Base-by-base conservation (phyloP, 306 rosid species). In the Carpinus fangiana region DNA sequence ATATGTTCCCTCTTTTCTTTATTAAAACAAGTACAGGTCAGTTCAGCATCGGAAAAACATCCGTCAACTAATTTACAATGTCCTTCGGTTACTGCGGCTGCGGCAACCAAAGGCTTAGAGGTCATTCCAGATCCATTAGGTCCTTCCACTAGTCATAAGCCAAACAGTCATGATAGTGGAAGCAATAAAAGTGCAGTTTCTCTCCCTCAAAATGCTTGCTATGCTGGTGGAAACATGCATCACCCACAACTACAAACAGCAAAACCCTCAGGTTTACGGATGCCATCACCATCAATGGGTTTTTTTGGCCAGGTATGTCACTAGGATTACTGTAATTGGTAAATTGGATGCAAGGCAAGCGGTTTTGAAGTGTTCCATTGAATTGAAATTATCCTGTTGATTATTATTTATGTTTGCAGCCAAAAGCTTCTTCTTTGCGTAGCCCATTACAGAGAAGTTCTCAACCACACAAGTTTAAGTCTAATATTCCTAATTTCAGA, bases 261-360 rank as follows among this genome's bases (percentile, higher is more conserved):
- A 80, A 95, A 87, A 81, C 92, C 89, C 55, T 92, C 98, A 53
- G 93, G 98, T 84, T 79, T 92, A 70, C 83, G 98, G 83, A 92
- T 85, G 98, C 98, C 98, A 74, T 91, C 98, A 78, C 98, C 98
- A 38, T 92, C 98, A 2, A 73, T 95, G 82, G 88, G 90, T 78
- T 95, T 85, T 86, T 95, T 95, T 72, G 80, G 88, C 79, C 95
- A 87, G 88, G 98, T 95, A 82, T 83, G 65, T 69, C 54, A 71
- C 48, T 48, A 65, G 23, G 76, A 41, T 62, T 81, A 74, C 41
- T 50, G 13, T 10, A 23, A 70, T 73, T 85, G 70, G 55, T 41
- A 56, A 54, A 16, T 69, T 48, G 51, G 71, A 67, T 70, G 77
- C 43, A 69, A 46, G 73, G 61, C 47, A 26, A 52, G 41, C 69